Base-by-base conservation (phyloP, 208 protist genomes). In the Trypanosoma rangeli region DNA sequence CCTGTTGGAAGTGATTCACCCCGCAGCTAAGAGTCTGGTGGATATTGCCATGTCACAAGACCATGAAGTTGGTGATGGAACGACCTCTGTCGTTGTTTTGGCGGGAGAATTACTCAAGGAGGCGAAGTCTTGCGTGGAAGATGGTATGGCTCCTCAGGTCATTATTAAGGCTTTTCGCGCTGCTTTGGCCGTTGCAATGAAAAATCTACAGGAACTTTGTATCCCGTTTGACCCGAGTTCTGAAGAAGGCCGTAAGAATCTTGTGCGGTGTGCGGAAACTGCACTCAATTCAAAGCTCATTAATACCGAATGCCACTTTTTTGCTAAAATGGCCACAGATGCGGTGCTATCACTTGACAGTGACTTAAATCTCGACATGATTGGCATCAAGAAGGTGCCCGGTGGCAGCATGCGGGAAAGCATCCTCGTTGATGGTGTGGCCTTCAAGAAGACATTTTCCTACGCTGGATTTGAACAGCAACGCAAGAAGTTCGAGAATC, bases 391-490 rank as follows among this genome's bases (percentile, higher is more conserved):
- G 85, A 99, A 99, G 83, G 98, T 99, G 28, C 76, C 84, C n/a
- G 99, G 99, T 70, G 99, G 99, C 62, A 94, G 97, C 70, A 94
- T 99, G 84, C 68, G 97, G 79, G 99, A 99, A 48, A 99, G 98
- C 57, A 64, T 98, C 12, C 90, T 99, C 31, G 96, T 99, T 56
- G 86, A 99, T 58, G 99, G 99, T 66, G 99, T 99, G 22, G 99
- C 99, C 1, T 99, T 99, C 94, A 99, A 99, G 89, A 99, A 99
- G 87, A 99, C 99, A 37, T 99, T 99, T 73, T 99, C 97, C 10
- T 99, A 99, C 86, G 99, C 99, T 56, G 99, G 99, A 50, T 99
- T 99, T 73, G 99, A 99, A 87, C 98, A 99, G 89, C 99, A 99
- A 90, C 96, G 94, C 59, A 99, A 99, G 80, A 81, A 86, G 50